Evolutionary conservation across 768 basidiomycete species (phyloP).

Genomic region (Rhodotorula graminis): DNA sequence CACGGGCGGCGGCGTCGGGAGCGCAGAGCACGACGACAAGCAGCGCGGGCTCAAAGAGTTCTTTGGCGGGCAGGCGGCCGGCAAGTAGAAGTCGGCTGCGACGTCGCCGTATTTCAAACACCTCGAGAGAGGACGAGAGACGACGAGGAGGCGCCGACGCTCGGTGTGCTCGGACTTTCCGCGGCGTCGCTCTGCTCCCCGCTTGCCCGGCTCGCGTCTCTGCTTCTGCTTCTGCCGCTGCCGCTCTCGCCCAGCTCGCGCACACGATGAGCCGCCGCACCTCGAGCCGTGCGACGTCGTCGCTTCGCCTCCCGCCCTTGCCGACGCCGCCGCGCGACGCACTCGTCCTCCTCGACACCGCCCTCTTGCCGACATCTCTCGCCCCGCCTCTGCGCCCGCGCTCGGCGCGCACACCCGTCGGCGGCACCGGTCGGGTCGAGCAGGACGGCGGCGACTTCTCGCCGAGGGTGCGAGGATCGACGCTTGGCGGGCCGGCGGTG

Average conservation of each 20-base stretch:
- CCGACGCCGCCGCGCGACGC: no score
- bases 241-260: neutral
- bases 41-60: conserved; percentile 49
- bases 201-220: no score
- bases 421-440: no score
- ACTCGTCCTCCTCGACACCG: neutral
- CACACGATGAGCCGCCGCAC: neutral
- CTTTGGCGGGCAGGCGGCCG: conserved; percentile 49
- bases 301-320: neutral
- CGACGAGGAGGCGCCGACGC: no score
- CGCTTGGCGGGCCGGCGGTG: no score
- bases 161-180: neutral
- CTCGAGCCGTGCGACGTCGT: no score
- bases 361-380: neutral
- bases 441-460: neutral
- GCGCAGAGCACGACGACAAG: conserved; percentile 47
- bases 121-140: no score
- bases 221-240: neutral
- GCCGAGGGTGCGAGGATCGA: neutral
- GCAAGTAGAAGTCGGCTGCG: no score
- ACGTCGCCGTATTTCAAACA: no score
- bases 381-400: no score
- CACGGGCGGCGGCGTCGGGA: conserved; percentile 49
- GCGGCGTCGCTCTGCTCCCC: neutral
- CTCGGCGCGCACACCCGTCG: no score